phyloP scores from a whole-genome alignment of 2,329 filamentous ascomycete genomes.

The Neospermospora avenae region DNA sequence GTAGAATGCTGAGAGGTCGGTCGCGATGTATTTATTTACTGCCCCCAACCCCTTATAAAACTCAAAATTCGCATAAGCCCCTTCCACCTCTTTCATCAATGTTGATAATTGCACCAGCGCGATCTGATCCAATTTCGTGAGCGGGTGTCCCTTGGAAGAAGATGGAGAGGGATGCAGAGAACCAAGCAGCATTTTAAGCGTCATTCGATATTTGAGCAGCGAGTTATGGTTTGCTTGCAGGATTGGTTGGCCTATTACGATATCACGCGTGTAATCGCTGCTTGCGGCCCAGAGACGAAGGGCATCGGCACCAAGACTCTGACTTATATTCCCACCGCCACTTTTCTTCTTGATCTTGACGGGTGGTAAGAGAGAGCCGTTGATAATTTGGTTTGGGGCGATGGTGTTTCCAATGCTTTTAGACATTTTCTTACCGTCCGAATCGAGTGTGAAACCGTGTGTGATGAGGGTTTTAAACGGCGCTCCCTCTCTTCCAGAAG shows the following conservation, averaged over 20 bases:
- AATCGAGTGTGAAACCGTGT: conserved; percentile 90
- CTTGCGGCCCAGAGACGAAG: conserved; percentile 88
- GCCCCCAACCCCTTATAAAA: conserved; percentile 74
- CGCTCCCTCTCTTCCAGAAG: conserved; percentile 44
- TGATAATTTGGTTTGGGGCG: conserved; percentile 77
- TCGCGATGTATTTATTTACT: conserved; percentile 78
- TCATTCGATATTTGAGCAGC: conserved; percentile 83
- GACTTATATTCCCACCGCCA: conserved; percentile 46
- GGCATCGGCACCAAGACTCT: conserved; percentile 80
- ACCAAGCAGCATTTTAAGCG: conserved; percentile 86
- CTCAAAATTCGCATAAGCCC: conserved; percentile 67
- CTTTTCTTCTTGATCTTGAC: conserved; percentile 50
- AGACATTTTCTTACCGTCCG: conserved; percentile 95
- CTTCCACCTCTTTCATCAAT: conserved; percentile 61
- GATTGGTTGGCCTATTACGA: conserved; percentile 75
- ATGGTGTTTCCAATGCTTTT: conserved; percentile 93
- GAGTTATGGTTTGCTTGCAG: conserved; percentile 73
- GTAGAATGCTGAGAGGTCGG: conserved; percentile 88
- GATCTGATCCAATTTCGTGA: conserved; percentile 67
- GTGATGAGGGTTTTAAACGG: conserved; percentile 91
- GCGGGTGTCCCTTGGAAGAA: conserved; percentile 42
- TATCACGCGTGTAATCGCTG: conserved; percentile 86
- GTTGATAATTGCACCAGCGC: conserved; percentile 71
- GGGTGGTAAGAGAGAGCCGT: conserved; percentile 72
- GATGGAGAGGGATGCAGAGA: conserved; percentile 53